phyloP scores from a whole-genome alignment of 208 protist genomes.

The Herpetomonas tarakana region DNA sequence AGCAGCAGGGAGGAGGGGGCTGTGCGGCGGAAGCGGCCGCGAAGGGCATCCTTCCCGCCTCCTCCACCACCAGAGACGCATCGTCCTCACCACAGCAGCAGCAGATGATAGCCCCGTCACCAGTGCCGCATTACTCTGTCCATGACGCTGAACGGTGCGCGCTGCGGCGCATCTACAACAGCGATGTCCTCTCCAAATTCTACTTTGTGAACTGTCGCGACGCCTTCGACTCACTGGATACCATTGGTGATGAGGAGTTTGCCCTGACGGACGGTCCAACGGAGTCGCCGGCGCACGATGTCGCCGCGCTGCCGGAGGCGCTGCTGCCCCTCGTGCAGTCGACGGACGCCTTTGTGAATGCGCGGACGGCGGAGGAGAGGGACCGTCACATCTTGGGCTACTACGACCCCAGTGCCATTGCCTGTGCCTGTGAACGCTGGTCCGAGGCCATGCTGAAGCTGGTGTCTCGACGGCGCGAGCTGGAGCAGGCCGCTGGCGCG shows the following conservation, averaged over 20 bases:
- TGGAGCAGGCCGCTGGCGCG: conserved; percentile 25
- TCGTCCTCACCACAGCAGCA: background rate
- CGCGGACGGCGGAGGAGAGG: background rate
- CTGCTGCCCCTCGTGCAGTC: background rate
- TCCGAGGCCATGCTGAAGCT: conserved; percentile 14
- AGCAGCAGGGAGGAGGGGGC: no score
- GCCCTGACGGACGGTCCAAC: conserved; percentile 3
- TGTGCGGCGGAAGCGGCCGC: background rate
- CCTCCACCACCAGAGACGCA: background rate
- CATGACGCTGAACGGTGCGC: conserved; percentile 47
- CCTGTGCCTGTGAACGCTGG: conserved; percentile 24
- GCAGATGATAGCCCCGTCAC: background rate
- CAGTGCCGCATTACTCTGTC: conserved; percentile 21
- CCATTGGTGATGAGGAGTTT: conserved; percentile 12
- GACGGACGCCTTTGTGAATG: background rate
- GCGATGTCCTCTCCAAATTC: conserved; percentile 10
- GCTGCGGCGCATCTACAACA: conserved; percentile 24
- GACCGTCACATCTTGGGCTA: background rate
- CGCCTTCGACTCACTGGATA: conserved; percentile 19
- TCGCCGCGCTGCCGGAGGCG: conserved; percentile 6
- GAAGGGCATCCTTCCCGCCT: background rate
- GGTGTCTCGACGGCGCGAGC: conserved; percentile 13
- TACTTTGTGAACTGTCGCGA: conserved; percentile 48
- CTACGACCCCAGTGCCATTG: conserved; percentile 22
- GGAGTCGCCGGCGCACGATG: conserved; percentile 10